Conservation (phyloP, 2,329 filamentous ascomycete species). For the Venturia pyrina region DNA sequence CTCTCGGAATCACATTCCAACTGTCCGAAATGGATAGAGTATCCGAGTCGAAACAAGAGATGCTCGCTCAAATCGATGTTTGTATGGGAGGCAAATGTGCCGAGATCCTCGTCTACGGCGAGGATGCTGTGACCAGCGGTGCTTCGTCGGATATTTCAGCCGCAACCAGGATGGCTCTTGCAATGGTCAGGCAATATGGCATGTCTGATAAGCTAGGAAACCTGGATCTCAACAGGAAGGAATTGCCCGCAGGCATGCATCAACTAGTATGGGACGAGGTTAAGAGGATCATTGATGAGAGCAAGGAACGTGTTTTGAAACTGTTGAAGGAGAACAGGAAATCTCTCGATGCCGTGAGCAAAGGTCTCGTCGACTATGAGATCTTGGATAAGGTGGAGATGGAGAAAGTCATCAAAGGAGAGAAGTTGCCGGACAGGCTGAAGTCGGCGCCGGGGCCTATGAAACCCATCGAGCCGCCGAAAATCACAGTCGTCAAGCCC, state of each 20-base stretch:
- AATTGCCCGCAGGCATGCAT: constrained; percentile 77
- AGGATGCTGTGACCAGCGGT: constrained; percentile 85
- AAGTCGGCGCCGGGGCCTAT: constrained; percentile 50
- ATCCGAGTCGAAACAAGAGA: constrained; percentile 75
- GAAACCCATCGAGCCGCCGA: constrained; percentile 49
- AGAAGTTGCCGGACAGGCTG: constrained; percentile 64
- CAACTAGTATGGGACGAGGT: constrained; percentile 82
- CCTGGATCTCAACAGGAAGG: constrained; percentile 80
- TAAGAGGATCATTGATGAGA: constrained; percentile 72
- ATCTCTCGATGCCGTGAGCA: constrained; percentile 78
- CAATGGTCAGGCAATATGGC: constrained; percentile 79
- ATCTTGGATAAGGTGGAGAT: constrained; percentile 84
- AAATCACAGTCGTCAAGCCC: neutral
- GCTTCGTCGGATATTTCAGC: constrained; percentile 72
- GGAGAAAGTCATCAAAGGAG: constrained; percentile 76
- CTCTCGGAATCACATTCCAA: constrained; percentile 77
- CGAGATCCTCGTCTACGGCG: constrained; percentile 83
- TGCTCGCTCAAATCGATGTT: constrained; percentile 69
- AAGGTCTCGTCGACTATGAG: constrained; percentile 89
- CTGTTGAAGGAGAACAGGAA: constrained; percentile 66
- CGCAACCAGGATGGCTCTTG: constrained; percentile 74
- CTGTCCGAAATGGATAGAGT: constrained; percentile 90
- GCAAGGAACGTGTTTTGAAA: constrained; percentile 60
- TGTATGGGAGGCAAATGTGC: constrained; percentile 79
- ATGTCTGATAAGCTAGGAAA: constrained; percentile 86